Evolutionary conservation across 768 basidiomycete species (phyloP), one percentile per base, ranked within the genome.

Genomic region (Punctularia strigosozonata): DNA sequence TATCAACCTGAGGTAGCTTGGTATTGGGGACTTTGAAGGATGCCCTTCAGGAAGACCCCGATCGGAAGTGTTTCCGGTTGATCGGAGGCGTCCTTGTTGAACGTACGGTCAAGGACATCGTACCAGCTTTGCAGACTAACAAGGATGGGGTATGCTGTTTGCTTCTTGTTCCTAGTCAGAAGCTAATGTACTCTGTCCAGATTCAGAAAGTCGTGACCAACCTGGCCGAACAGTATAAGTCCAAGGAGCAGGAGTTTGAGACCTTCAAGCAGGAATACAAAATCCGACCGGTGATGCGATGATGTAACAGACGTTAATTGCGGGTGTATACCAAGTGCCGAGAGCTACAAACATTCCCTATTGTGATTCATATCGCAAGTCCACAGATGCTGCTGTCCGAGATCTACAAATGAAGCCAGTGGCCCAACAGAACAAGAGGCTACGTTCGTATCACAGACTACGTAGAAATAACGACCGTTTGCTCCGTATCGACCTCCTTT

Each of bases 31-130:
- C 95, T 2, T 62, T 99, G 25, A 73, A 81, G 46, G 90, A 97
- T 46, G 78, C 79, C 7, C 62, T 89, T 26, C 67, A 65, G n/a
- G 73, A 77, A 42, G 85, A 92, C 42, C 91, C 94, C 14, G 72
- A 79, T 59, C 79, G 95, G 41, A 91, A 89, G 64, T 98, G 95
- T 61, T 99, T 97, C 64, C 80, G 94, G 38, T 69, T 98, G 48
- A 84, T 99, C 46, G 95, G 95, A 4, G 94, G 94, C 21, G 81
- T 95, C 5, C 71, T 99, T 13, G 94, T 98, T 21, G 91, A 98
- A 56, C 73, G 92, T 34, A 97, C 92, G 2, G 95, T 98, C 33
- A 80, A 83, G 54, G 94, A 98, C 48, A 88, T 98, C 36, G 79
- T 86, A 25, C 94, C 95, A 25, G 78, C 83, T 21, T 62, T 99